These are phyloP conservation scores for Aspergillus indologenus DNA, from an alignment of 495 filamentous ascomycete genomes.

Conservation along the genomic window DNA sequence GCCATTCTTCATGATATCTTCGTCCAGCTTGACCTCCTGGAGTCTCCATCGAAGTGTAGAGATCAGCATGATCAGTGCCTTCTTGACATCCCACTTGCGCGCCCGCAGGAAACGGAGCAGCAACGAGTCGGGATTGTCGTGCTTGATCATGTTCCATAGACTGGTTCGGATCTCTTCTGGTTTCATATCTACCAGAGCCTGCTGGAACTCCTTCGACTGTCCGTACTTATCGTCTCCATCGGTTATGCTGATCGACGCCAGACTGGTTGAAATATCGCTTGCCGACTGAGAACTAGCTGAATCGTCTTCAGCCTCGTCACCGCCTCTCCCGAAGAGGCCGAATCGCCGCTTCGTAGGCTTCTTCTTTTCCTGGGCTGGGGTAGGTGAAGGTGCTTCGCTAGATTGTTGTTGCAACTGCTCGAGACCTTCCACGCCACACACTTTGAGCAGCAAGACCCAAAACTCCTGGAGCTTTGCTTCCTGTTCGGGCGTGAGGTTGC, in stretches of 20 bases:
- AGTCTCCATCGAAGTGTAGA: conserved; percentile 90
- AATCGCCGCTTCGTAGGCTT: conserved; percentile 65
- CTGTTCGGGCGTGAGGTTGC: conserved; percentile 83
- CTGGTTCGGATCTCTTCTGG: conserved; percentile 77
- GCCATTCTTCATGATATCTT: conserved; percentile 77
- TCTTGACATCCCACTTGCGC: conserved; percentile 93
- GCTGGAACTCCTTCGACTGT: conserved; percentile 79
- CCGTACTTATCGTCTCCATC: conserved; percentile 90
- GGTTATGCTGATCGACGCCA: conserved; percentile 34
- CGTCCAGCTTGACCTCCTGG: conserved; percentile 78
- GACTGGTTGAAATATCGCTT: conserved; percentile 31
- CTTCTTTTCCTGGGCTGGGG: conserved; percentile 49
- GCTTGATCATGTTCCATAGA: conserved; percentile 96
- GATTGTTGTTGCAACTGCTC: conserved; percentile 24
- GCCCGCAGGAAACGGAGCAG: conserved; percentile 87
- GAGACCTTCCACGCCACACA: conserved; percentile 65
- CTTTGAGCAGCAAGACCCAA: conserved; percentile 73
- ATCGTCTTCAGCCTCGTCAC: conserved; percentile 58
- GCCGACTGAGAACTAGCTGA: conserved; percentile 28
- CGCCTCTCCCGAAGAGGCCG: conserved; percentile 54
- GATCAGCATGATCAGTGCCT: conserved; percentile 89
- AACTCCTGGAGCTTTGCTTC: conserved; percentile 85
- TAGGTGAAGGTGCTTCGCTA: conserved; percentile 23
- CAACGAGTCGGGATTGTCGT: conserved; percentile 87
- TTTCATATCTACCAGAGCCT: conserved; percentile 68